Evolutionary conservation across 768 basidiomycete species (phyloP).

Genomic region (Fibroporia radiculosa): DNA sequence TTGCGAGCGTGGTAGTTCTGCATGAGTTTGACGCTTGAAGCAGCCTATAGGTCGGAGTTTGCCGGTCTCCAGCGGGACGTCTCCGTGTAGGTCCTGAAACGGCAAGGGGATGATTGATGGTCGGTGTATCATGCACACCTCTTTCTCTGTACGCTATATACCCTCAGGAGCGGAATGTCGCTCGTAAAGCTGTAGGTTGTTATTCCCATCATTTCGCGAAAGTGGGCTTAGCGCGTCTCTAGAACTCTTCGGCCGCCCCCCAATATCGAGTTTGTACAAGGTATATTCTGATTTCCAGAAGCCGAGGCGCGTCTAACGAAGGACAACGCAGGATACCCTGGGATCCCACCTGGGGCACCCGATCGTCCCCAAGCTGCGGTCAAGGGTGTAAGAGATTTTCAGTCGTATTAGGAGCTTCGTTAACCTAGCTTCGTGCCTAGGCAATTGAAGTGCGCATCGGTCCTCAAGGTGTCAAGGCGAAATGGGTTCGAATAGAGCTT

Average conservation of each 20-base stretch:
- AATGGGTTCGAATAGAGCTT: conserved; percentile 88
- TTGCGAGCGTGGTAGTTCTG: neutral
- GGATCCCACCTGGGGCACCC: conserved; percentile 71
- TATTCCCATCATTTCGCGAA: neutral
- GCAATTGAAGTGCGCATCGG: conserved; percentile 81
- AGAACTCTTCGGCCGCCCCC: conserved; percentile 83
- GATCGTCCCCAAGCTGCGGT: conserved; percentile 80
- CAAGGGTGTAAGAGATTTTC: conserved; percentile 63
- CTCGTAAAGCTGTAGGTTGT: conserved; percentile 11
- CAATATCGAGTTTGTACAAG: conserved; percentile 84
- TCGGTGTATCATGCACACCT: too few relatives aligned
- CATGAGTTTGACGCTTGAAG: too few relatives aligned
- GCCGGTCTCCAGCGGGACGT: too few relatives aligned
- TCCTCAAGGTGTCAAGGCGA: conserved; percentile 72
- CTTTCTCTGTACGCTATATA: conserved; percentile 8
- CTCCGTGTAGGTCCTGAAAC: too few relatives aligned
- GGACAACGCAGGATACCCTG: conserved; percentile 61
- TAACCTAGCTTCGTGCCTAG: conserved; percentile 33
- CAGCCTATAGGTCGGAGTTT: too few relatives aligned
- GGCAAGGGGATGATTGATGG: too few relatives aligned
- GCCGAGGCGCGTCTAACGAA: neutral
- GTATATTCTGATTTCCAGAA: conserved; percentile 29
- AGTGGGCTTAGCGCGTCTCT: neutral
- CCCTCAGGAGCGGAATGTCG: conserved; percentile 12
- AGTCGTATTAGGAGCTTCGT: too few relatives aligned